Base-by-base conservation (phyloP, 106 monocot genomes). In the Phalaenopsis equestris region DNA sequence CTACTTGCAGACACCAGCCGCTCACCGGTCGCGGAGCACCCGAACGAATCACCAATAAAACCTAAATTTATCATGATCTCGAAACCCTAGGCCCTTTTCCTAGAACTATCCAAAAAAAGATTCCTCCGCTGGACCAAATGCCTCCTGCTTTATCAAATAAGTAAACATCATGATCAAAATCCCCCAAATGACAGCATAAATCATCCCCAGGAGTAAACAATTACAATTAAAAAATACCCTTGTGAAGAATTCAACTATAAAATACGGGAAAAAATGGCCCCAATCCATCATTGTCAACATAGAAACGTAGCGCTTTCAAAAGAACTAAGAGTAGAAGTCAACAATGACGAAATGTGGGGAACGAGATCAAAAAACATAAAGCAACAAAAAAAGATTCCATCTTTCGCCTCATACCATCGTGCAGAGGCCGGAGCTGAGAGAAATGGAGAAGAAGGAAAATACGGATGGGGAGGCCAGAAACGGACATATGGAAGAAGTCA, bases 1-100 rank as follows among this genome's bases (percentile, higher is more conserved):
- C 92, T 86, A 5, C 92, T 92, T 3, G 95, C 95, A 2, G 95
- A 95, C 17, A 95, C 92, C 23, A 95, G 86, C 72, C 92, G 79
- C 82, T 95, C 95, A 41, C 95, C 95, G 11, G 92, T 87, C 12
- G 92, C 90, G 16, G 95, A 95, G 83, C 95, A 95, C 23, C 92
- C 95, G 39, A 95, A 85, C 19, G 95, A 92, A 85, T 92, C 89
- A 0, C 95, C 87, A 90, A 95, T 79, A 30, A 95, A 84, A 73
- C 89, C 81, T 37, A 95, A 72, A 77, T 90, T 78, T 19, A 90
- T 84, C 92, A 95, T 95, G 36, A 38, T 75, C 70, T 67, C 86
- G 73, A 82, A 78, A 39, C 41, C 2, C 16, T 41, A 61, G 36
- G 11, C 42, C 2, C 36, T 24, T 38, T 70, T 14, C 30, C 70